Percentiles rank a stretch among this genome's conserved stretches.
Conservation (phyloP, 352 stramenopile species). For the Phytophthora tentaculata region DNA sequence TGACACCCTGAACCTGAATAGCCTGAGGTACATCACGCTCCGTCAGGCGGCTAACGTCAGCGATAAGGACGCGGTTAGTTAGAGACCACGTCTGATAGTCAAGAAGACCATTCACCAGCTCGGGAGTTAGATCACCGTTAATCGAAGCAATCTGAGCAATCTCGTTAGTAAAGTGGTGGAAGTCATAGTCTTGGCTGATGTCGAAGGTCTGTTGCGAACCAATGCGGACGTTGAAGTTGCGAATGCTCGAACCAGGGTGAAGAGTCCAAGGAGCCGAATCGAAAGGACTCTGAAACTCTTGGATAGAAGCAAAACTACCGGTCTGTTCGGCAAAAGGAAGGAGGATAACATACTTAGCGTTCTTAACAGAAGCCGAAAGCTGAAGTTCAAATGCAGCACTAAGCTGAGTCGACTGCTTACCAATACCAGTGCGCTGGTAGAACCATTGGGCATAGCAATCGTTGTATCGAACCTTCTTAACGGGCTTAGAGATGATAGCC, state of each 20-base stretch:
- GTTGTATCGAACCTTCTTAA: no score
- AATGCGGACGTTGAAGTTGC: background rate
- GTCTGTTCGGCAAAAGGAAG: background rate
- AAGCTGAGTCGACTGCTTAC: no score
- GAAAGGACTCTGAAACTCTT: background rate
- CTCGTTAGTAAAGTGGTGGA: constrained; percentile 2
- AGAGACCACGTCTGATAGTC: constrained; percentile 4
- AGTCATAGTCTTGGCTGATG: constrained; percentile 1
- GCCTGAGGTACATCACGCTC: constrained; percentile 3
- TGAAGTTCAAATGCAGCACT: no score
- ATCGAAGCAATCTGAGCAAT: constrained; percentile 1
- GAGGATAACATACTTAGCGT: no score
- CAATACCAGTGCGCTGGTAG: no score
- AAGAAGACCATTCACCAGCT: constrained; percentile 1
- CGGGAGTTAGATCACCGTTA: background rate
- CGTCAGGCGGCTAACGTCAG: constrained; percentile 4
- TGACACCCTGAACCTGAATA: constrained; percentile 9
- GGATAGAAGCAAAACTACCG: background rate
- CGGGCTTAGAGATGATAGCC: no score
- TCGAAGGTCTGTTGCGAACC: background rate
- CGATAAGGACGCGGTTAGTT: constrained; percentile 3
- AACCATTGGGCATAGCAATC: no score
- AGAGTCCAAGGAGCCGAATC: constrained; percentile 3
- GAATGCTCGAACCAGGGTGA: background rate
- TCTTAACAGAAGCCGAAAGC: no score